Percentiles rank a stretch among this genome's conserved stretches.
Evolutionary conservation across 1,284 basidiomycete genomes (phyloP).

Genomic region (Cystobasidiaceae sp.): DNA sequence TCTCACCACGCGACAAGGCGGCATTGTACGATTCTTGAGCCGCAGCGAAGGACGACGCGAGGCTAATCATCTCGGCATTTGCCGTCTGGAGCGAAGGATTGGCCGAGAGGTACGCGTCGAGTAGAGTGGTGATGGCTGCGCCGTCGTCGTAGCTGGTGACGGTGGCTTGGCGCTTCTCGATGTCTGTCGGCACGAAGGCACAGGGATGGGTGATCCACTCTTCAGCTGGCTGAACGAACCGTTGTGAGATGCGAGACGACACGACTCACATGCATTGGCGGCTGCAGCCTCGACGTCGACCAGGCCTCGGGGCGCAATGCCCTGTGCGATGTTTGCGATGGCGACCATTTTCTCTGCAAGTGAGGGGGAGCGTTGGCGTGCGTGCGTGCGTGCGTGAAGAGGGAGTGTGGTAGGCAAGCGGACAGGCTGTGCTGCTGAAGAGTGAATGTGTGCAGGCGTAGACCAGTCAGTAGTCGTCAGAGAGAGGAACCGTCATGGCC

Average conservation of each 20-base stretch:
- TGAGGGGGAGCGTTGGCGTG: background rate
- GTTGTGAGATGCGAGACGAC: too few species aligned
- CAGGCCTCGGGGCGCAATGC: slow-evolving; percentile 14
- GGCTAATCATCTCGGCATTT: slow-evolving; percentile 8
- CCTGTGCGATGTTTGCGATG: background rate
- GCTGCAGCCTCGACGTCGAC: slow-evolving; percentile 9
- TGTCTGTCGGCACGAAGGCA: background rate
- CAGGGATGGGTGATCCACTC: background rate
- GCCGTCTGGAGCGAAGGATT: slow-evolving; percentile 8
- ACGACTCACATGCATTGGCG: background rate
- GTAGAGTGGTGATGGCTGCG: background rate
- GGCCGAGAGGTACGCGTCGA: slow-evolving; percentile 4
- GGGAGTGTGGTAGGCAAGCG: background rate
- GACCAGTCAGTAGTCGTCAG: too few species aligned
- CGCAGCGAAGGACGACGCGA: slow-evolving; percentile 5
- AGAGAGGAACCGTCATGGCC: too few species aligned
- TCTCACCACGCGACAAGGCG: slow-evolving; percentile 11
- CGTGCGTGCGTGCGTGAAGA: background rate
- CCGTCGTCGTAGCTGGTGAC: background rate
- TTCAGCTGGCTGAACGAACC: too few species aligned
- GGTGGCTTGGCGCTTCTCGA: background rate
- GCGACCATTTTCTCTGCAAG: slow-evolving; percentile 6
- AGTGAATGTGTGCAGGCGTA: too few species aligned
- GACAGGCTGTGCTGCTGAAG: too few species aligned
- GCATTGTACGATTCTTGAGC: slow-evolving; percentile 18